Conservation (phyloP, 1,139 yeast species). For the Saccharomyces hybrid region DNA sequence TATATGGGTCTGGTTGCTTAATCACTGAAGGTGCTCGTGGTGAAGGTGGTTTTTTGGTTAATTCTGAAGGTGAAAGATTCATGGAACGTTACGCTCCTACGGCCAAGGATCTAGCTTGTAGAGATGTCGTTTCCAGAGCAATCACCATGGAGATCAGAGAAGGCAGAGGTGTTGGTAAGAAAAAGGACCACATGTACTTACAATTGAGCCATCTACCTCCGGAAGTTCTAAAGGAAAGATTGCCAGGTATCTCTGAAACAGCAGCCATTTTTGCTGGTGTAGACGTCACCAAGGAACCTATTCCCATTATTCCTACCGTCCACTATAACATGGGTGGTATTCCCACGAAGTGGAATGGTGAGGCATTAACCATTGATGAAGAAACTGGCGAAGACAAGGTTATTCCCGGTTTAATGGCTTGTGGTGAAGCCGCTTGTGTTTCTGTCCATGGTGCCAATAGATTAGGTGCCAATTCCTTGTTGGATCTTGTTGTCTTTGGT, state of each 20-base stretch:
- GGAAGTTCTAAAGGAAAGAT: slow-evolving; percentile 83
- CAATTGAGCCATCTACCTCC: slow-evolving; percentile 95
- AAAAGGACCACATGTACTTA: slow-evolving; percentile 89
- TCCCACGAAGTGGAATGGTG: slow-evolving; percentile 97
- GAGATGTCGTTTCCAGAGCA: slow-evolving; percentile 98
- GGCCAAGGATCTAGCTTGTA: slow-evolving; percentile 95
- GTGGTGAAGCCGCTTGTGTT: slow-evolving; percentile 99
- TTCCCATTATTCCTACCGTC: slow-evolving; percentile 96
- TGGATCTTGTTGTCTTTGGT: slow-evolving; percentile 96
- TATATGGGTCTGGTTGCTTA: slow-evolving; percentile 97
- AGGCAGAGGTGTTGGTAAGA: slow-evolving; percentile 98
- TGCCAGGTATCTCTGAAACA: slow-evolving; percentile 98
- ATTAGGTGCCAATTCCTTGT: slow-evolving; percentile 96
- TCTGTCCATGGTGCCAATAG: slow-evolving; percentile 99
- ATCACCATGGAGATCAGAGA: slow-evolving; percentile 98
- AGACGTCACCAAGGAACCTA: slow-evolving; percentile 98
- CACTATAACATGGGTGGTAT: slow-evolving; percentile 99
- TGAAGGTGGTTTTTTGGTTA: slow-evolving; percentile 96
- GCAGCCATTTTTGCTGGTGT: slow-evolving; percentile 99
- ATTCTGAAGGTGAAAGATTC: slow-evolving; percentile 97
- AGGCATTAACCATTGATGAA: slow-evolving; percentile 75
- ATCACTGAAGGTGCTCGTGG: slow-evolving; percentile 99
- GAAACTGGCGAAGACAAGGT: slow-evolving; percentile 78
- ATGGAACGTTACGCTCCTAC: slow-evolving; percentile 99
- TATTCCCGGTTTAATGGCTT: slow-evolving; percentile 91